Evolutionary conservation across 108 stramenopile species (phyloP).

Genomic region (Nannochloropsis granulata): DNA sequence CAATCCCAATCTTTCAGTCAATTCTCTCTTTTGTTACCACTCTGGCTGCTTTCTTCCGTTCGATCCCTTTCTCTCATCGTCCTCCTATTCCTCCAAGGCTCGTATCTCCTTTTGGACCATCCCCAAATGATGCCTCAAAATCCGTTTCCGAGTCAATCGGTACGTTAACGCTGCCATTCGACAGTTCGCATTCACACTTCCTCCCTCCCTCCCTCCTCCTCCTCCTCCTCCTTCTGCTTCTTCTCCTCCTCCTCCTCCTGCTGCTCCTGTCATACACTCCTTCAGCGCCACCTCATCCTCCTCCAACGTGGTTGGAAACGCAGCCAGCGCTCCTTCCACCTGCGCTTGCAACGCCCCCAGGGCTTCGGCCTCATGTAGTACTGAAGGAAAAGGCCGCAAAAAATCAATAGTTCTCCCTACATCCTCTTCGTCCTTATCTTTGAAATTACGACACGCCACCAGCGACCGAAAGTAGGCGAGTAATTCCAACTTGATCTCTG

Average conservation of each 20-base stretch:
- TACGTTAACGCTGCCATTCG: not conserved
- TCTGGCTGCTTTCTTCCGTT: not conserved
- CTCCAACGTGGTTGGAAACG: not conserved
- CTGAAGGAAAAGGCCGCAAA: not conserved
- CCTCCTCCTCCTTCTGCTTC: not conserved
- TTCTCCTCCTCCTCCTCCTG: not conserved
- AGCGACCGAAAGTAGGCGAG: not conserved
- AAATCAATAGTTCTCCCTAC: not conserved
- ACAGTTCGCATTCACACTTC: not conserved
- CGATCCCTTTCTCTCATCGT: not conserved
- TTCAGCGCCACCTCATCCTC: not conserved
- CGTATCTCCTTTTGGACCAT: not conserved
- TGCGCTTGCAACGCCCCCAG: not conserved
- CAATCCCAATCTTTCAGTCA: not conserved
- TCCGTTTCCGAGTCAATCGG: not conserved
- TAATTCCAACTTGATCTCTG: not conserved
- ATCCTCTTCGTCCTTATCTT: not conserved
- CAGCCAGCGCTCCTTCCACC: not conserved
- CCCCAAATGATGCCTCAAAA: not conserved
- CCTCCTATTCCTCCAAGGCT: not conserved
- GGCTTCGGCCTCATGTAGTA: not conserved
- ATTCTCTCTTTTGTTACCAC: not conserved
- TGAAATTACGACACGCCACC: not conserved
- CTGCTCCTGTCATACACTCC: not conserved
- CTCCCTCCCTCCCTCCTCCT: not conserved